A percentile compares a stretch with the other conserved stretches of the same genome.
Conservation (phyloP, 2,329 filamentous ascomycete species). For the Neocucurbitaria cava region DNA sequence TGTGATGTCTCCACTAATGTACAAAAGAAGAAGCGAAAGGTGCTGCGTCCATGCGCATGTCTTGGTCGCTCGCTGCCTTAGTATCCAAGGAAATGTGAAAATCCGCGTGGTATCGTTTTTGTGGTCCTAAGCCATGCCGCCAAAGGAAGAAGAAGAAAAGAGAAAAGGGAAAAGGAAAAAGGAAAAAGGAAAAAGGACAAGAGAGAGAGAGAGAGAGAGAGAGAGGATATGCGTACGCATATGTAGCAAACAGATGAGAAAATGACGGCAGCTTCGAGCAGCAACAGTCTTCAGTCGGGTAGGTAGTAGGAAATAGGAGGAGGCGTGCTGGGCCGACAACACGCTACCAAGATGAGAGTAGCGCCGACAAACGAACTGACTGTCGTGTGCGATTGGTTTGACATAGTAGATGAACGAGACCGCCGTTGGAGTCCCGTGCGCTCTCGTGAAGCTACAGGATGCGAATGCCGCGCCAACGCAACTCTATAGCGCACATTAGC, state of each 20-base stretch:
- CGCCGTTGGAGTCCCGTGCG: not conserved
- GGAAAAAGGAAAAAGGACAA: too few species aligned
- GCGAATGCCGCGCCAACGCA: not conserved
- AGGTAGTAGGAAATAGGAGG: not conserved
- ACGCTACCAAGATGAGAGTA: not conserved
- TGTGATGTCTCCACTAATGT: not conserved
- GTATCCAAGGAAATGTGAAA: not conserved
- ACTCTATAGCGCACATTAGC: slow-evolving; percentile 22
- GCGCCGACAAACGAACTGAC: not conserved
- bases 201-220: too few species aligned
- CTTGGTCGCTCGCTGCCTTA: not conserved
- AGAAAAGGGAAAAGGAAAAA: too few species aligned
- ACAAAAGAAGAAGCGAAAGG: not conserved
- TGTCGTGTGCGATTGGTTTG: not conserved
- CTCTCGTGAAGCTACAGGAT: not conserved
- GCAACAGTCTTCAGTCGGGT: not conserved
- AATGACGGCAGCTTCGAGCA: not conserved
- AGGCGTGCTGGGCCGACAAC: not conserved
- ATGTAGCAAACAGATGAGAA: not conserved
- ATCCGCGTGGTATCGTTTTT: not conserved
- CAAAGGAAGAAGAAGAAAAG: not conserved
- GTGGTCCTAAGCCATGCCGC: not conserved
- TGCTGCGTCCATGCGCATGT: not conserved
- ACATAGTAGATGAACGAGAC: not conserved
- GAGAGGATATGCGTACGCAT: not conserved